A percentile compares a stretch with the other conserved stretches of the same genome.
These are phyloP conservation scores for Tritrichomonas musculus DNA, from an alignment of 208 protist species.

Conservation along the genomic window DNA sequence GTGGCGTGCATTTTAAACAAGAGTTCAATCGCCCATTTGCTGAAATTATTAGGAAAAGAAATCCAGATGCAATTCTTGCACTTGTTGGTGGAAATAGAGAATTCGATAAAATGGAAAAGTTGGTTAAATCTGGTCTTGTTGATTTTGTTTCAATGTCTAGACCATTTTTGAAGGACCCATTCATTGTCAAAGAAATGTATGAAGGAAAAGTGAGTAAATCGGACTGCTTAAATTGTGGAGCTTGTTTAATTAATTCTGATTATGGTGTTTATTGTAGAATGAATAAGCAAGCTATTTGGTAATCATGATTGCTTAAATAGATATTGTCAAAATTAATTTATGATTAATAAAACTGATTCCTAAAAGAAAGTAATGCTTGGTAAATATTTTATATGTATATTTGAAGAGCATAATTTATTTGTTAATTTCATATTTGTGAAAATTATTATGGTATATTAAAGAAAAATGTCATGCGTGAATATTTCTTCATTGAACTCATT, in stretches of 20 bases:
- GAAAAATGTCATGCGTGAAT: too few relatives aligned
- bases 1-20: neutral
- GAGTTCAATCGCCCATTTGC: neutral
- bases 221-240: neutral
- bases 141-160: neutral
- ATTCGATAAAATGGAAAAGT: neutral
- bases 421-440: too few relatives aligned
- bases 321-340: too few relatives aligned
- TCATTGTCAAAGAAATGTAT: neutral
- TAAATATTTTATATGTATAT: too few relatives aligned
- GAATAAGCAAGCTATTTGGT: too few relatives aligned
- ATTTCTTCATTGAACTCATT: too few relatives aligned
- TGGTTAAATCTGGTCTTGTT: neutral
- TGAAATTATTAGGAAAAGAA: neutral
- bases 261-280: too few relatives aligned
- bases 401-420: too few relatives aligned
- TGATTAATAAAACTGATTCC: too few relatives aligned
- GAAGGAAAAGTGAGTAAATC: neutral
- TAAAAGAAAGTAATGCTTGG: too few relatives aligned
- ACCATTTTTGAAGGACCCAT: neutral
- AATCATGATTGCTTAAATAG: too few relatives aligned
- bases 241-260: neutral
- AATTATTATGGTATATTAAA: too few relatives aligned
- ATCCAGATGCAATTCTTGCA: neutral
- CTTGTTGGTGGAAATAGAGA: neutral